phyloP scores from a whole-genome alignment of 1,139 yeast species.

The Hemisphaericaspora xylanilytica region DNA sequence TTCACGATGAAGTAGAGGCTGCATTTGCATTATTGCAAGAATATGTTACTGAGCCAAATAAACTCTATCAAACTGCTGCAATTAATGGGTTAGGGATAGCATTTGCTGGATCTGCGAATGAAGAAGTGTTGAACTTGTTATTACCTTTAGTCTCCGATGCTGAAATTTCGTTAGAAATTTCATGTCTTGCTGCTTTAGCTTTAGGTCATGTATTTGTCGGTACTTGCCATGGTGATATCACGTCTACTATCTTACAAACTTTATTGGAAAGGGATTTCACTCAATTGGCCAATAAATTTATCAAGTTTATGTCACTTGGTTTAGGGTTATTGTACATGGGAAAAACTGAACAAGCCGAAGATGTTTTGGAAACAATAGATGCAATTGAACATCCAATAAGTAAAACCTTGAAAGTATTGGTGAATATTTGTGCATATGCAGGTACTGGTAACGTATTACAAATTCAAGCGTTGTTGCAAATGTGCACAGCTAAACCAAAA shows the following conservation, averaged over 20 bases:
- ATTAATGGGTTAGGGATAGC: slow-evolving; percentile 92
- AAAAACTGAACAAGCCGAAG: slow-evolving; percentile 92
- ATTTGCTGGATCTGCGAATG: slow-evolving; percentile 90
- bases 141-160: slow-evolving; percentile 87
- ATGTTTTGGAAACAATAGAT: slow-evolving; percentile 88
- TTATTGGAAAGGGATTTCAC: slow-evolving; percentile 77
- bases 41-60: slow-evolving; percentile 53
- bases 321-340: slow-evolving; percentile 91
- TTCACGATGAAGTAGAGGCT: slow-evolving; percentile 94
- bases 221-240: slow-evolving; percentile 90
- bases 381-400: slow-evolving; percentile 96
- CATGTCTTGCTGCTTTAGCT: slow-evolving; percentile 85
- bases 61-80: slow-evolving; percentile 71
- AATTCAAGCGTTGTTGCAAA: slow-evolving; percentile 86
- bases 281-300: slow-evolving; percentile 83
- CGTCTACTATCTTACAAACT: slow-evolving; percentile 86
- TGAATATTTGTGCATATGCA: slow-evolving; percentile 91
- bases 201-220: slow-evolving; percentile 96
- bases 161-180: slow-evolving; percentile 70
- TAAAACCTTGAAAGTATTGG: slow-evolving; percentile 83
- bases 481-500: slow-evolving; percentile 66
- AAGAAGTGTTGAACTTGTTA: slow-evolving; percentile 72
- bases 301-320: slow-evolving; percentile 87
- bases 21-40: slow-evolving; percentile 85
- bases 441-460: slow-evolving; percentile 98